Evolutionary conservation across 352 stramenopile genomes (phyloP).

Genomic region (Pythium pyrilobum): DNA sequence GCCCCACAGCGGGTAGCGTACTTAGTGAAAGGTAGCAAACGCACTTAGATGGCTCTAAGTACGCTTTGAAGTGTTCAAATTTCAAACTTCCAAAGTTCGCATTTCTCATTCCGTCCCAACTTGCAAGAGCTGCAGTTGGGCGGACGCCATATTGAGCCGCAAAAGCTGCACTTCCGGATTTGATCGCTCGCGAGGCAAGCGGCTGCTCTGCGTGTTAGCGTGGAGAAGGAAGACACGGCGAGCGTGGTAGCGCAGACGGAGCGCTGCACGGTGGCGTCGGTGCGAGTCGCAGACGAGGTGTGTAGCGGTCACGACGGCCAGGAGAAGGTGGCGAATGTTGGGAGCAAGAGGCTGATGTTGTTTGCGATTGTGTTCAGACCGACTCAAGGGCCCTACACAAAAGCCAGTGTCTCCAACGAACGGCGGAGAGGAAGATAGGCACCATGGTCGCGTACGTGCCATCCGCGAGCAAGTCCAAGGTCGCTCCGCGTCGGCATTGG

Average conservation of each 20-base stretch:
- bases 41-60: slow-evolving; percentile 6
- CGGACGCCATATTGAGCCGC: not conserved
- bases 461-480: slow-evolving; percentile 9
- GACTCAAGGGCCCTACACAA: too few species aligned
- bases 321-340: too few species aligned
- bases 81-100: slow-evolving; percentile 20
- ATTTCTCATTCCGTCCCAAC: too few species aligned
- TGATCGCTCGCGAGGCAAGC: too few species aligned
- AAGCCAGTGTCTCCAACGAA: too few species aligned
- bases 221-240: too few species aligned
- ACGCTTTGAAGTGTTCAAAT: slow-evolving; percentile 18
- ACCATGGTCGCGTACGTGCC: slow-evolving; percentile 7
- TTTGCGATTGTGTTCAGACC: too few species aligned
- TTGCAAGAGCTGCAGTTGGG: slow-evolving; percentile 2
- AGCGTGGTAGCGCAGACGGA: not conserved
- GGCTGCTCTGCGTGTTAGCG: too few species aligned
- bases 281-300: slow-evolving; percentile 1
- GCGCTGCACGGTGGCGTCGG: not conserved
- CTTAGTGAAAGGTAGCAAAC: not conserved
- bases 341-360: too few species aligned
- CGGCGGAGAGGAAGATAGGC: not conserved
- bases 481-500: slow-evolving; percentile 15
- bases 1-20: not conserved
- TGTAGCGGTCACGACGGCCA: too few species aligned
- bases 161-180: not conserved